Conservation (phyloP, 129 eudicot species). For the Smallanthus sonchifolius region DNA sequence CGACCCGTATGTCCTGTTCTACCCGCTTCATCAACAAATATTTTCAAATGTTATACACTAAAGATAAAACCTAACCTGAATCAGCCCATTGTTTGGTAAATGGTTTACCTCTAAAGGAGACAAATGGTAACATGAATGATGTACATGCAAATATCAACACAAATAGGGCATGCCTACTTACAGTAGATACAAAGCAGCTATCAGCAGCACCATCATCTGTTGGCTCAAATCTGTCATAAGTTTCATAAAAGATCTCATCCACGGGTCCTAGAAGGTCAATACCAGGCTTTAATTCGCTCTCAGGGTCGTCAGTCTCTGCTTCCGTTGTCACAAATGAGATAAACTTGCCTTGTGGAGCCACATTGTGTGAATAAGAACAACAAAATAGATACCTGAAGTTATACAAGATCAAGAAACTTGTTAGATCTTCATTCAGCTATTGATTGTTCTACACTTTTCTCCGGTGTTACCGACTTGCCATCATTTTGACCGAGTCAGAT, state of each 20-base stretch:
- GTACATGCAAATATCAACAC: neutral
- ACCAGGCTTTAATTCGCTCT: constrained; percentile 86
- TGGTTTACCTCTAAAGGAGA: neutral
- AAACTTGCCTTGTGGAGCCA: constrained; percentile 87
- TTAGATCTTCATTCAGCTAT: neutral
- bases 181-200: constrained; percentile 70
- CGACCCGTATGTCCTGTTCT: neutral
- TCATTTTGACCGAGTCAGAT: neutral
- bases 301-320: constrained; percentile 88
- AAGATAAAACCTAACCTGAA: neutral
- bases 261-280: constrained; percentile 81
- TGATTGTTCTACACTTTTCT: neutral
- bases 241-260: constrained; percentile 85
- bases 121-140: neutral
- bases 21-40: neutral
- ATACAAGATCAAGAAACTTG: neutral
- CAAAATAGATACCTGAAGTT: constrained; percentile 80
- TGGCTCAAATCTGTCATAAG: constrained; percentile 78
- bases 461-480: neutral
- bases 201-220: constrained; percentile 53
- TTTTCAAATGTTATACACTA: neutral
- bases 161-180: constrained; percentile 31
- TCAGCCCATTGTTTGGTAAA: neutral
- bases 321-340: constrained; percentile 86
- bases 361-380: constrained; percentile 87